Conservation (phyloP, 2,329 filamentous ascomycete species). For the Canariomyces notabilis region DNA sequence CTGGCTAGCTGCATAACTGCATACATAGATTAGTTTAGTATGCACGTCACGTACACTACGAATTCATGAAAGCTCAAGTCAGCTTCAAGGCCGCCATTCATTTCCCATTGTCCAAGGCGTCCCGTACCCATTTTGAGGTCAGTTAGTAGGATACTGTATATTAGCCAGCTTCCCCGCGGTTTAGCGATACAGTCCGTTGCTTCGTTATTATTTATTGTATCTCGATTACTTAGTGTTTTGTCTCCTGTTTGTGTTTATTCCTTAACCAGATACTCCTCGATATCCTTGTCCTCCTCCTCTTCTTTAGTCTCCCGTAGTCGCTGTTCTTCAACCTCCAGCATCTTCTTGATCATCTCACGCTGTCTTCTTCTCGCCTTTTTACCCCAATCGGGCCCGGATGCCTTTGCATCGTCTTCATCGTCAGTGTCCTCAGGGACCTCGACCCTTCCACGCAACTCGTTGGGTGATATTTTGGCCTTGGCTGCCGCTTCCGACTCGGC, state of each 20-base stretch:
- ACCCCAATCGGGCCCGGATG: slow-evolving; percentile 58
- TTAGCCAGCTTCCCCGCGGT: no score
- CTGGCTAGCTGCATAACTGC: no score
- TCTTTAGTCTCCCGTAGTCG: slow-evolving; percentile 49
- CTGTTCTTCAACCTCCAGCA: slow-evolving; percentile 60
- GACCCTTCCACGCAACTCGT: slow-evolving; percentile 55
- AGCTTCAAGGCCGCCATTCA: no score
- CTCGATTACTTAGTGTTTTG: neutral
- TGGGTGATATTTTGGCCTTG: slow-evolving; percentile 52
- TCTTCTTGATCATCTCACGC: slow-evolving; percentile 59
- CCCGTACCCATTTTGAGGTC: no score
- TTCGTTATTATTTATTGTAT: neutral
- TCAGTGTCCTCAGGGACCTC: slow-evolving; percentile 50
- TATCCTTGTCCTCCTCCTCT: slow-evolving; percentile 68
- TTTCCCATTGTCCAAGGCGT: no score
- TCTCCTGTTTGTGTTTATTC: slow-evolving; percentile 29
- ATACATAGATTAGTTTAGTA: no score
- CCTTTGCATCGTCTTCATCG: slow-evolving; percentile 43
- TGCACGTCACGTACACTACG: no score
- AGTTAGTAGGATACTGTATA: no score
- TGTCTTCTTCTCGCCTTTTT: slow-evolving; percentile 66
- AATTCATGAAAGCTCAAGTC: no score
- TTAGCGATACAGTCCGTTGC: neutral
- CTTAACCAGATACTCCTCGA: slow-evolving; percentile 61
- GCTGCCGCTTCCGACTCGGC: slow-evolving; percentile 35